Conservation (phyloP, 2,329 filamentous ascomycete species). For the Fusarium sp. region DNA sequence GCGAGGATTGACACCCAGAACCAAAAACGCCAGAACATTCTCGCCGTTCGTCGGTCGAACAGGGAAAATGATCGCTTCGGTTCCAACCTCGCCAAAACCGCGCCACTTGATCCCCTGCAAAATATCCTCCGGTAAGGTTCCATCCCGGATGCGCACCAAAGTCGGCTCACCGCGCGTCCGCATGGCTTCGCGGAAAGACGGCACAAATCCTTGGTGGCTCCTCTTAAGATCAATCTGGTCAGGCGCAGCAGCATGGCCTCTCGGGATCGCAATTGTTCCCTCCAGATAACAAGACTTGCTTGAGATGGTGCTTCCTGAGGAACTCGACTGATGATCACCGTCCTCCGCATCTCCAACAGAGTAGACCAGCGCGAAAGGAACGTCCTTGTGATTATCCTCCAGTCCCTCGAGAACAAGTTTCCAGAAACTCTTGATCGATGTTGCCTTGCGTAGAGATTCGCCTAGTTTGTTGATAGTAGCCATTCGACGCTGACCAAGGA, state of each 20-base stretch:
- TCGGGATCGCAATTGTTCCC: slow-evolving; percentile 50
- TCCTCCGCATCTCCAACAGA: slow-evolving; percentile 54
- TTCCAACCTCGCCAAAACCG: slow-evolving; percentile 70
- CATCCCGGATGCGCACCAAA: slow-evolving; percentile 54
- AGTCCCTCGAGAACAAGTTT: slow-evolving; percentile 48
- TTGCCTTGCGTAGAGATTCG: slow-evolving; percentile 47
- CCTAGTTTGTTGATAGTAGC: slow-evolving; percentile 50
- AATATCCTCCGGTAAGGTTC: slow-evolving; percentile 67
- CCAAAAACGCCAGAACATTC: slow-evolving; percentile 71
- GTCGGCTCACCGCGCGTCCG: slow-evolving; percentile 49
- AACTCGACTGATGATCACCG: slow-evolving; percentile 49
- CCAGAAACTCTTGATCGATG: slow-evolving; percentile 53
- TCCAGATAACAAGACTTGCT: slow-evolving; percentile 52
- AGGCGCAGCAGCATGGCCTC: slow-evolving; percentile 49
- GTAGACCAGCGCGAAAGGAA: slow-evolving; percentile 56
- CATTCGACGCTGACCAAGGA: slow-evolving; percentile 50
- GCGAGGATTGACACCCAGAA: slow-evolving; percentile 75
- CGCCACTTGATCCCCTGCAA: slow-evolving; percentile 68
- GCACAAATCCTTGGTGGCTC: slow-evolving; percentile 50
- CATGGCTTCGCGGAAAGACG: slow-evolving; percentile 54
- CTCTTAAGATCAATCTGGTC: slow-evolving; percentile 51
- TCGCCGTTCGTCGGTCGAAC: slow-evolving; percentile 74
- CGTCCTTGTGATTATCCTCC: slow-evolving; percentile 51
- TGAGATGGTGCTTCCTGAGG: slow-evolving; percentile 52
- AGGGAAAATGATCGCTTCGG: slow-evolving; percentile 72